Base-by-base conservation (phyloP, 1,284 basidiomycete species). In the Cystobasidiaceae sp. region DNA sequence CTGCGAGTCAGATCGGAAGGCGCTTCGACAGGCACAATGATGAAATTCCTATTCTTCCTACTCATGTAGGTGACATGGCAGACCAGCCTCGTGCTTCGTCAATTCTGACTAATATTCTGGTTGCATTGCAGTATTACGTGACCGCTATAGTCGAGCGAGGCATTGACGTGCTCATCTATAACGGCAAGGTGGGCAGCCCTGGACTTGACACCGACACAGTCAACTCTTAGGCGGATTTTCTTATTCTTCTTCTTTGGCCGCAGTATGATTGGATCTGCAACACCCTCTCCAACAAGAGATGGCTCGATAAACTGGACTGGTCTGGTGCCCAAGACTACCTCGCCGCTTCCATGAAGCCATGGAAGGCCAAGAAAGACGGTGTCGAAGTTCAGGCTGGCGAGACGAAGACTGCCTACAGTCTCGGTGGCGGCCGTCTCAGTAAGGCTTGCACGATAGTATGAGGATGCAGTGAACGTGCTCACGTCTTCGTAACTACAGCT, bases 101-200 rank as follows among this genome's bases (percentile, higher is more conserved):
- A 39, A n/a, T n/a, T n/a, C n/a, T n/a, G n/a, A n/a, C n/a, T n/a
- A n/a, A n/a, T n/a, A n/a, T n/a, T n/a, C n/a, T n/a, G n/a, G n/a
- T n/a, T n/a, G n/a, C n/a, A n/a, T n/a, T 13, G 28, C 45, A 55
- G 48, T 49, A 23, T 75, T 85, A 90, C 72, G 80, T 90, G 60
- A 81, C 82, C 0, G 84, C 80, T 1, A 81, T 93, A 33, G 82
- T 92, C 21, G 89, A 91, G 73, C 82, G 87, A 30, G 86, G 85
- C 4, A 76, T 91, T 39, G 80, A 83, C 21, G 78, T 89, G 27
- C 79, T 91, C 54, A 85, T 89, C 67, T 88, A 89, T 69, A 85
- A 85, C 4, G 87, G 87, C 2, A 73, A 72, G 25, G 57, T 72
- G 21, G 75, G 56, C 21, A 32, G 15, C 11, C 11, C 45, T 13